A percentile compares a stretch with the other conserved stretches of the same genome.
Conservation (phyloP, 2,329 filamentous ascomycete species). For the Plectosphaerella plurivora region DNA sequence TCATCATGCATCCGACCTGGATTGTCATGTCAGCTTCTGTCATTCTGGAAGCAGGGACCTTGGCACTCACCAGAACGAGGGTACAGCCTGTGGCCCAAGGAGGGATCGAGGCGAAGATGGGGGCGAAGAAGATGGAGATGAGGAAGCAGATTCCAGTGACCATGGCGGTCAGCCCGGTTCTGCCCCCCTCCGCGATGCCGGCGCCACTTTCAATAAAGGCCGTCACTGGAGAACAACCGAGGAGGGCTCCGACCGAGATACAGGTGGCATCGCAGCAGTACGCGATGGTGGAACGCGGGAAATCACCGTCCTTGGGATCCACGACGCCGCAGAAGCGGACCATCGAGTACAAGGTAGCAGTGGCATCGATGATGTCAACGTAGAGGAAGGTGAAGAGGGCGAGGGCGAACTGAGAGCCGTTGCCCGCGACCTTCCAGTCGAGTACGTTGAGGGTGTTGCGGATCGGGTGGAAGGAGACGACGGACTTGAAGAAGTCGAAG, state of each 20-base stretch:
- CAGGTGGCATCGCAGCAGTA: constrained; percentile 69
- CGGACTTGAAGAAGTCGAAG: constrained; percentile 69
- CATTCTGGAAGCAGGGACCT: neutral
- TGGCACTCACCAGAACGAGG: constrained; percentile 53
- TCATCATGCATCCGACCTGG: constrained; percentile 72
- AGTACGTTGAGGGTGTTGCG: constrained; percentile 57
- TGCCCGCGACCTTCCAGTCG: constrained; percentile 57
- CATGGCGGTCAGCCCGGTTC: constrained; percentile 68
- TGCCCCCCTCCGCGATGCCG: constrained; percentile 70
- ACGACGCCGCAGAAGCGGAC: constrained; percentile 67
- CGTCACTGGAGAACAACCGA: constrained; percentile 68
- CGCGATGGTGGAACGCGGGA: constrained; percentile 78
- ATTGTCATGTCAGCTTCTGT: constrained; percentile 3
- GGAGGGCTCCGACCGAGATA: constrained; percentile 65
- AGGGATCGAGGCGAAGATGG: constrained; percentile 72
- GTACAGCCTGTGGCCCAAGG: constrained; percentile 76
- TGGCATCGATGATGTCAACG: constrained; percentile 75
- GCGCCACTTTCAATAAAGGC: constrained; percentile 73
- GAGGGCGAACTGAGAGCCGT: constrained; percentile 60
- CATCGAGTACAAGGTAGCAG: constrained; percentile 78
- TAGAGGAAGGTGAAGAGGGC: constrained; percentile 76
- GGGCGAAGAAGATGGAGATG: constrained; percentile 69
- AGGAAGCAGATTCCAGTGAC: constrained; percentile 67
- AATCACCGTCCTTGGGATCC: constrained; percentile 67
- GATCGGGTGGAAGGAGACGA: constrained; percentile 70